phyloP scores from a whole-genome alignment of 805 yeast species.

The Jamesozyma rosinii region DNA sequence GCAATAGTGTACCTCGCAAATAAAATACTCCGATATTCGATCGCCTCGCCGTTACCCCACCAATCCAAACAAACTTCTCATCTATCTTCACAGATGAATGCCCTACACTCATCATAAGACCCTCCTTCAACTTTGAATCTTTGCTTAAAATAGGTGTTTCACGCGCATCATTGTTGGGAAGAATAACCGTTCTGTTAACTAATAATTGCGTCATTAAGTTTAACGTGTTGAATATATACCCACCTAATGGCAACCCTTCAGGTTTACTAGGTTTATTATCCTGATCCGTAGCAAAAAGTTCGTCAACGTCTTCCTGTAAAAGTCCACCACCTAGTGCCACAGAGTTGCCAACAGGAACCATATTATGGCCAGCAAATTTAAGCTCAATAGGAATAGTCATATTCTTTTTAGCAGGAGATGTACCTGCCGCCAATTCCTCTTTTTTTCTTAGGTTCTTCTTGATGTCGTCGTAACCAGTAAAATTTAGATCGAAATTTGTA shows the following conservation, averaged over 20 bases:
- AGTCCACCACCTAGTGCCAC: conserved; percentile 25
- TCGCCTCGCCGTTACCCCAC: conserved; percentile 20
- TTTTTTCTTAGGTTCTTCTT: not conserved
- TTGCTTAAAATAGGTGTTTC: not conserved
- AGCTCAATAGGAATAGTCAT: conserved; percentile 9
- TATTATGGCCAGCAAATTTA: conserved; percentile 23
- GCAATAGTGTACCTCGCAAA: conserved; percentile 19
- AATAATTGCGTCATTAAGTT: conserved; percentile 14
- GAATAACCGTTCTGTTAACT: not conserved
- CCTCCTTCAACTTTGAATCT: not conserved
- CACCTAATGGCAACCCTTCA: conserved; percentile 9
- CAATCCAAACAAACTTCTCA: conserved; percentile 16
- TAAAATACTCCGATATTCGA: conserved; percentile 9
- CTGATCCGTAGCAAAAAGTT: conserved; percentile 5
- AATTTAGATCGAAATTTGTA: not conserved
- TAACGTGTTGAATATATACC: conserved; percentile 10
- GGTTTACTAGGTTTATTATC: not conserved
- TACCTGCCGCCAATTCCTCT: no score
- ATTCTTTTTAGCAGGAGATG: not conserved
- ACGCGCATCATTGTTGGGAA: not conserved
- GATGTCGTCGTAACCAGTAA: not conserved
- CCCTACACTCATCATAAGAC: conserved; percentile 1
- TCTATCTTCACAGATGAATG: conserved; percentile 6
- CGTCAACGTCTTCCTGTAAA: conserved; percentile 23
- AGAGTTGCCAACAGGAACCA: conserved; percentile 17